phyloP scores from a whole-genome alignment of 331 rosid genomes.

The Dryas integrifolia region DNA sequence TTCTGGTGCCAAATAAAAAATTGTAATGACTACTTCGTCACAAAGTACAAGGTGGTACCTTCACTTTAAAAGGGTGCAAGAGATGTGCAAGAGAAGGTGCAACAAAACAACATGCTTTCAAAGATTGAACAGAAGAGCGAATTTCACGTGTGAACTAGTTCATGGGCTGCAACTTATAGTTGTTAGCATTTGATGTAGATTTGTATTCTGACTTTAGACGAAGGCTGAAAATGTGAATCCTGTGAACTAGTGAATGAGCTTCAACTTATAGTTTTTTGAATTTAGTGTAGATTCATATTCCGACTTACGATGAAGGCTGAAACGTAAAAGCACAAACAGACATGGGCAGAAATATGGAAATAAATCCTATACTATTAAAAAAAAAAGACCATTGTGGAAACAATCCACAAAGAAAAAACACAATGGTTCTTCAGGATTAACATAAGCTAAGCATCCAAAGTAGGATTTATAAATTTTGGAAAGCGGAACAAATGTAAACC shows the following conservation, averaged over 20 bases:
- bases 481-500: slow-evolving; percentile 1
- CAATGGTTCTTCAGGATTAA: slow-evolving; percentile 6
- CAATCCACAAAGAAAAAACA: slow-evolving; percentile 22
- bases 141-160: not conserved
- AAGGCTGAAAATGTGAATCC: not conserved
- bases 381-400: slow-evolving; percentile 9
- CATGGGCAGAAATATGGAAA: slow-evolving; percentile 7
- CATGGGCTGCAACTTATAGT: not conserved
- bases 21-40: not conserved
- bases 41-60: not conserved
- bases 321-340: not conserved
- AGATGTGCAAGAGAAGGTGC: not conserved
- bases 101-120: not conserved
- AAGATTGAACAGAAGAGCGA: not conserved
- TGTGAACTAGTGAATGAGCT: not conserved
- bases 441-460: slow-evolving; percentile 1
- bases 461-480: slow-evolving; percentile 10
- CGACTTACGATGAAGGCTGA: not conserved
- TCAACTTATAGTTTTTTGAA: not conserved
- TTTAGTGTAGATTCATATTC: not conserved
- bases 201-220: too few relatives aligned
- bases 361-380: slow-evolving; percentile 14
- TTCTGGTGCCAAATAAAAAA: not conserved
- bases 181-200: not conserved
- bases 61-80: not conserved